These are phyloP conservation scores for Amphibolis antarctica DNA, from an alignment of 106 monocot genomes.

Conservation along the genomic window DNA sequence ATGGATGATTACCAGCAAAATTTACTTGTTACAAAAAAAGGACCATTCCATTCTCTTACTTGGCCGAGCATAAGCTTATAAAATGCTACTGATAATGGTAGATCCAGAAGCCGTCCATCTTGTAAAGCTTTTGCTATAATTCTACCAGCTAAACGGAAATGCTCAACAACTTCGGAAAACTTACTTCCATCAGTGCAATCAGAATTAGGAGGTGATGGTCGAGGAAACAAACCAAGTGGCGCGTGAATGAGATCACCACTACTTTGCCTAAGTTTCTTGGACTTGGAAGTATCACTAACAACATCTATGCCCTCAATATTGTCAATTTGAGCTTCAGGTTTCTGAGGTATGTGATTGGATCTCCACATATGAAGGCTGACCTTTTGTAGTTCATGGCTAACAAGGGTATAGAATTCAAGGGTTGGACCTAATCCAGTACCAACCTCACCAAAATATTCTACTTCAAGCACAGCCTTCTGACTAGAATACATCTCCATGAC, in stretches of 20 bases:
- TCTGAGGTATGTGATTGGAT: constrained; percentile 24
- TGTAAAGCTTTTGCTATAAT: constrained; percentile 92
- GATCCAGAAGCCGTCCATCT: constrained; percentile 86
- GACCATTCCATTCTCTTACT: constrained; percentile 22
- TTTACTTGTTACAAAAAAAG: constrained; percentile 1
- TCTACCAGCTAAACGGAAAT: constrained; percentile 77
- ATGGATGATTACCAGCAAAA: neutral
- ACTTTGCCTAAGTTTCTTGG: constrained; percentile 22
- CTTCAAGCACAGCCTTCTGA: constrained; percentile 93
- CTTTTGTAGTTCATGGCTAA: constrained; percentile 88
- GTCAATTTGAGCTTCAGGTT: constrained; percentile 42
- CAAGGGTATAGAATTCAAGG: constrained; percentile 89
- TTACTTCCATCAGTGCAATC: constrained; percentile 55
- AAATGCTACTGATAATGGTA: constrained; percentile 72
- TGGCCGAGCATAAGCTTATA: constrained; percentile 86
- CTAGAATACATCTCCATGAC: constrained; percentile 98
- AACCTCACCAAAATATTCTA: constrained; percentile 99
- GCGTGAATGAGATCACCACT: constrained; percentile 44
- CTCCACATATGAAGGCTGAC: constrained; percentile 80
- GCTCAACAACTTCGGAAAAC: constrained; percentile 64
- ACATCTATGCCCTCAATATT: constrained; percentile 11
- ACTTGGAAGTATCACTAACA: constrained; percentile 18
- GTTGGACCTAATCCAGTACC: constrained; percentile 96
- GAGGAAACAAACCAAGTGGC: constrained; percentile 83
- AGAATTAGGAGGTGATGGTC: constrained; percentile 63